Evolutionary conservation across 768 basidiomycete genomes (phyloP).

Genomic region (Nevesoporus exiguus): DNA sequence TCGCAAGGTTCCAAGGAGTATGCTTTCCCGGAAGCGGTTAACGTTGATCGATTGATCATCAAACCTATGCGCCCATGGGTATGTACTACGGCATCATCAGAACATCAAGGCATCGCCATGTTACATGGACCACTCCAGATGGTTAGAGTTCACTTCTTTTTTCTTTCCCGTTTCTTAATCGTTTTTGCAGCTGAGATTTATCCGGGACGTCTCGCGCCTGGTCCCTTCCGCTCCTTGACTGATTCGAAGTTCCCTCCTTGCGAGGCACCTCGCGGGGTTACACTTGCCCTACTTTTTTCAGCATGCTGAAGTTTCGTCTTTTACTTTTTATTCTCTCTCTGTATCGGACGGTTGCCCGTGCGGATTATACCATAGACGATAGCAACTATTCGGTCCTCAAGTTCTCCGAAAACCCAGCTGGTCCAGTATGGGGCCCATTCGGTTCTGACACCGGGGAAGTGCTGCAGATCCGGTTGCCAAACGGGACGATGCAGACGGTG

Average conservation of each 20-base stretch:
- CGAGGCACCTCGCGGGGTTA: background rate
- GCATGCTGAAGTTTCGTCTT: constrained; percentile 6
- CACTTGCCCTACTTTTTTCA: background rate
- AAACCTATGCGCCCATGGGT: background rate
- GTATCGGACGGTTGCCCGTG: constrained; percentile 6
- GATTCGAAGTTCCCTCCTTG: background rate
- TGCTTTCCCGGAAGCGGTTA: too few relatives aligned
- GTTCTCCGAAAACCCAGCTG: constrained; percentile 27
- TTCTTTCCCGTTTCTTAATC: background rate
- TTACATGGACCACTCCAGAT: background rate
- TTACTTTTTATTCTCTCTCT: constrained; percentile 1
- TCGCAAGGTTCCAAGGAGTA: too few relatives aligned
- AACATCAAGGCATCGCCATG: background rate
- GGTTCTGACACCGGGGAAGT: constrained; percentile 20
- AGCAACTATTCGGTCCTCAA: constrained; percentile 24
- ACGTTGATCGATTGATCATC: background rate
- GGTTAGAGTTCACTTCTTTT: background rate
- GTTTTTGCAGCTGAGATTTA: background rate
- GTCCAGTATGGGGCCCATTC: constrained; percentile 27
- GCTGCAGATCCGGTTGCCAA: constrained; percentile 20
- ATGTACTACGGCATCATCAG: constrained; percentile 8
- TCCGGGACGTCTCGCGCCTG: background rate
- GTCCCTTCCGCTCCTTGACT: constrained; percentile 9
- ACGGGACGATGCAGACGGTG: constrained; percentile 25
- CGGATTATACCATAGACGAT: constrained; percentile 29